phyloP scores from a whole-genome alignment of 2,329 filamentous ascomycete species.

The Ceratocystis papillata region DNA sequence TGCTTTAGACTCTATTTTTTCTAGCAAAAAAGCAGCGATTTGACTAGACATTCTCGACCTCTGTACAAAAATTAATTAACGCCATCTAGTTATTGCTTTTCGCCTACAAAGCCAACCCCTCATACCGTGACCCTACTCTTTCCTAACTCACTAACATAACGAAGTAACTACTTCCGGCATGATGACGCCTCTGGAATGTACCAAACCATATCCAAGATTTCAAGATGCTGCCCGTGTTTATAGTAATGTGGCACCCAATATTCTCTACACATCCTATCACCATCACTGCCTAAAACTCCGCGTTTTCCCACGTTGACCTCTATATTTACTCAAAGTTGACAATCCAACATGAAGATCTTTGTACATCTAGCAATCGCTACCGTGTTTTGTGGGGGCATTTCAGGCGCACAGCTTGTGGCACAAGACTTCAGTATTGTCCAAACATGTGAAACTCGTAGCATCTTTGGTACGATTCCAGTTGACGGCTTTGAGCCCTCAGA shows the following conservation, averaged over 20 bases:
- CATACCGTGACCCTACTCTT: too few species aligned
- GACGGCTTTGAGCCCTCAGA: conserved; percentile 22
- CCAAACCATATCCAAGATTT: neutral
- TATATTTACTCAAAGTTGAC: neutral
- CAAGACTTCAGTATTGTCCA: conserved; percentile 1
- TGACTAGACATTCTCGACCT: too few species aligned
- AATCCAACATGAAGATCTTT: conserved; percentile 9
- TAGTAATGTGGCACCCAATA: too few species aligned
- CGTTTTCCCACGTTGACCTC: neutral
- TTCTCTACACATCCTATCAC: too few species aligned
- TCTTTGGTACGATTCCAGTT: conserved; percentile 18
- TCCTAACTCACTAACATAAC: neutral
- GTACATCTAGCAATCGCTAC: neutral
- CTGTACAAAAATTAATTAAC: too few species aligned
- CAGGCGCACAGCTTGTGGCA: conserved; percentile 17
- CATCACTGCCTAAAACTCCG: too few species aligned
- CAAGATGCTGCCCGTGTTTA: neutral
- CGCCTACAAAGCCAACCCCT: too few species aligned
- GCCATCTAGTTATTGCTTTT: too few species aligned
- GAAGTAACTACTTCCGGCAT: neutral
- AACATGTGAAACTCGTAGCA: conserved; percentile 17
- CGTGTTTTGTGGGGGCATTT: neutral
- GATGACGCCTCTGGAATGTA: neutral
- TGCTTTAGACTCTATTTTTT: too few species aligned
- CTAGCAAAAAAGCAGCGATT: too few species aligned